Percentiles rank a stretch among this genome's conserved stretches.
These are phyloP conservation scores for Fusarium haematococcum DNA, from an alignment of 2,329 filamentous ascomycete genomes.

Conservation along the genomic window DNA sequence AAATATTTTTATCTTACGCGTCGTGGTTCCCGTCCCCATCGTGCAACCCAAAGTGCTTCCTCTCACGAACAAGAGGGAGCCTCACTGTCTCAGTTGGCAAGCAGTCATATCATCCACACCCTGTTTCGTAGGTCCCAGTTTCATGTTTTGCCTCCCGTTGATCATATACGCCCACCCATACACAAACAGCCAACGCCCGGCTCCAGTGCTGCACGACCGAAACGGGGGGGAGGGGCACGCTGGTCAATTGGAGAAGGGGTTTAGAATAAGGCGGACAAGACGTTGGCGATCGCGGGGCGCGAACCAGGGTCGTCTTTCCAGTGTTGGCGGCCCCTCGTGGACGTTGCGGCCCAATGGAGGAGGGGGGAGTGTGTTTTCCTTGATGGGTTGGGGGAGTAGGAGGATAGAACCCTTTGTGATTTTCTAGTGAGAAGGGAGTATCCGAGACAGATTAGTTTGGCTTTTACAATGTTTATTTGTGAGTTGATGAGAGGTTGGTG, in stretches of 20 bases:
- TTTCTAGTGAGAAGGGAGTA: slow-evolving; percentile 14
- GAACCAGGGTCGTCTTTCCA: slow-evolving; percentile 1
- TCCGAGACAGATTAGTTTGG: slow-evolving; percentile 22
- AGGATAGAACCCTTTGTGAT: slow-evolving; percentile 16
- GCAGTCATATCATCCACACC: neutral
- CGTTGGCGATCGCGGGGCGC: slow-evolving; percentile 8
- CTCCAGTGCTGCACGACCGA: neutral
- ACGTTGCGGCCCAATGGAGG: slow-evolving; percentile 42
- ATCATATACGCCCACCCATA: neutral
- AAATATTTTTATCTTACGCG: neutral
- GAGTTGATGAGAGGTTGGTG: neutral
- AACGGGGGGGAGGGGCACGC: neutral
- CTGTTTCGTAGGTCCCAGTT: neutral
- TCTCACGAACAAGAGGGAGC: neutral
- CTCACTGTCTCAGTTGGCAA: neutral
- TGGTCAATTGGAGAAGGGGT: neutral
- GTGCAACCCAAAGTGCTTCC: neutral
- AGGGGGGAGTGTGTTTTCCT: slow-evolving; percentile 16
- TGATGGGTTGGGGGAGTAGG: slow-evolving; percentile 36
- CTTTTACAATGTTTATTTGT: neutral
- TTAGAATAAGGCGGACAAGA: neutral
- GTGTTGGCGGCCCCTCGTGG: slow-evolving; percentile 21
- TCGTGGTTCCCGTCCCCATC: neutral
- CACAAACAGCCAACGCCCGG: neutral
- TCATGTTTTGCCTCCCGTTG: neutral